These are phyloP conservation scores for Penicillium lagena DNA, from an alignment of 495 filamentous ascomycete genomes.

Conservation along the genomic window DNA sequence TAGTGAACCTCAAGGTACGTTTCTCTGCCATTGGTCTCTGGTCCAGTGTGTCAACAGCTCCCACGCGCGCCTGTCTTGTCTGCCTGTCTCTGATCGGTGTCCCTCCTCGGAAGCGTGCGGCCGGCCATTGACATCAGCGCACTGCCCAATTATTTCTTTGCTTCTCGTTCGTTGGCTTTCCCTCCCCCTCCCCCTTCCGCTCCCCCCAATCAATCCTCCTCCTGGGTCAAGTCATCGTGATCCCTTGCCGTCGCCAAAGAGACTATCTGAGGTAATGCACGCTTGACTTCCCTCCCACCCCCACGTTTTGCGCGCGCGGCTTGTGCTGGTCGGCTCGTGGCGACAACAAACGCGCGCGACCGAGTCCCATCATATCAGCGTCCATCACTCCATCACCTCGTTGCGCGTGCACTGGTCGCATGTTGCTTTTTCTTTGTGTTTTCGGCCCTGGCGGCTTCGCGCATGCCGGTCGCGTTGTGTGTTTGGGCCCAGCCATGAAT, in stretches of 20 bases:
- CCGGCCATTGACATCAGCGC: conserved; percentile 28
- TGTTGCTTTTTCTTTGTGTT: background rate
- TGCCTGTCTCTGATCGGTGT: no score
- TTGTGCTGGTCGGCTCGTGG: conserved; percentile 11
- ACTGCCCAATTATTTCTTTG: background rate
- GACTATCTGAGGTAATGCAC: no score
- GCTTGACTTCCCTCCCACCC: no score
- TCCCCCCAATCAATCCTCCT: conserved; percentile 4
- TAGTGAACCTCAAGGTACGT: background rate
- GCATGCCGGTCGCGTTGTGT: conserved; percentile 1
- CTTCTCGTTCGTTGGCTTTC: conserved; percentile 25
- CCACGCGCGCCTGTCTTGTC: no score
- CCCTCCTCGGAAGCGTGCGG: background rate
- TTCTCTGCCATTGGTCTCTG: conserved; percentile 1
- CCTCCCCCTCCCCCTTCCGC: conserved; percentile 12
- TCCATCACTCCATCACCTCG: conserved; percentile 8
- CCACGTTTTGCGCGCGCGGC: conserved; percentile 7
- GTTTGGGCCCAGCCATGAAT: conserved; percentile 5
- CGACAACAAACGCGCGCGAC: conserved; percentile 19
- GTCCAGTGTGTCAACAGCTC: background rate
- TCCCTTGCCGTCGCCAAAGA: conserved; percentile 5
- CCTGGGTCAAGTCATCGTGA: conserved; percentile 26
- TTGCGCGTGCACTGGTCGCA: conserved; percentile 2
- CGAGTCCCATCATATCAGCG: background rate
- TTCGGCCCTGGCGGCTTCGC: background rate